Percentiles rank a stretch among this genome's conserved stretches.
These are phyloP conservation scores for Neopestalotiopsis sp. DNA, from an alignment of 2,329 filamentous ascomycete species.

Conservation along the genomic window DNA sequence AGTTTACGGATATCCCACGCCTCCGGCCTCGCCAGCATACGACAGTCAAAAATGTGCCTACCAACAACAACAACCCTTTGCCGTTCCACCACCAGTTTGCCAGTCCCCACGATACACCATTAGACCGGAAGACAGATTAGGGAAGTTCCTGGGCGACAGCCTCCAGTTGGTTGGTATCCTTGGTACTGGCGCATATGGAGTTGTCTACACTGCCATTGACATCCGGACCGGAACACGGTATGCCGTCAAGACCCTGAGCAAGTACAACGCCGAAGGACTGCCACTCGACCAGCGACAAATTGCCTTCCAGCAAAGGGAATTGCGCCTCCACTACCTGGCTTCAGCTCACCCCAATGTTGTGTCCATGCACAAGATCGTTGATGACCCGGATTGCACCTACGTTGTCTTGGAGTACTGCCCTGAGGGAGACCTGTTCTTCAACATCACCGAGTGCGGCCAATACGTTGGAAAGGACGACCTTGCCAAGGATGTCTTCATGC, in stretches of 20 bases:
- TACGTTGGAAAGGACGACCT: conserved; percentile 92
- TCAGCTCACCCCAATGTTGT: conserved; percentile 93
- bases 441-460: conserved; percentile 93
- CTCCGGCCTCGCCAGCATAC: conserved; percentile 62
- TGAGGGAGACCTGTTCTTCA: conserved; percentile 95
- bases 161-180: conserved; percentile 85
- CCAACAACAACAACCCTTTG: conserved; percentile 39
- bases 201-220: conserved; percentile 90
- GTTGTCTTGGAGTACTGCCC: conserved; percentile 97
- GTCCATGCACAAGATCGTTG: conserved; percentile 91
- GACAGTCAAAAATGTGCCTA: conserved; percentile 53
- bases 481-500: conserved; percentile 86
- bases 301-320: conserved; percentile 91
- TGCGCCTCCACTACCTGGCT: conserved; percentile 87
- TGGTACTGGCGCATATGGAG: conserved; percentile 93
- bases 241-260: conserved; percentile 97
- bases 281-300: conserved; percentile 83
- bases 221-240: conserved; percentile 81
- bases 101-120: conserved; percentile 56
- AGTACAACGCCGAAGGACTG: conserved; percentile 74
- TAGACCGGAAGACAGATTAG: conserved; percentile 84
- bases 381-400: conserved; percentile 90
- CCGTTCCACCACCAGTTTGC: conserved; percentile 42
- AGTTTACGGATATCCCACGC: conserved; percentile 62
- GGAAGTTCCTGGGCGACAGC: conserved; percentile 80